These are phyloP conservation scores for Brassica juncea DNA, from an alignment of 345 rosid species.

Conservation along the genomic window DNA sequence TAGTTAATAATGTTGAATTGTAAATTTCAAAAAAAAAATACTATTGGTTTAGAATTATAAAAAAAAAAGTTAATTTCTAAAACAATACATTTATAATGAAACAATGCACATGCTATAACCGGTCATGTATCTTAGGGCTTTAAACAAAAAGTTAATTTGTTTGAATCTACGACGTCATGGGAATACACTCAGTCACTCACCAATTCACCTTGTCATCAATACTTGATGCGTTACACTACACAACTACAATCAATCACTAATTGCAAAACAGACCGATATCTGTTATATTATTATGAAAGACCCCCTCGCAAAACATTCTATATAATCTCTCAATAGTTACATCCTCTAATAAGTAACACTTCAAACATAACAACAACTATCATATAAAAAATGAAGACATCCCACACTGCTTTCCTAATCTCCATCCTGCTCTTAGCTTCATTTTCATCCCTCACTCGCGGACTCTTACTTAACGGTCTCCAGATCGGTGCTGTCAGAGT, in stretches of 20 bases:
- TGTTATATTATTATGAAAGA: not conserved
- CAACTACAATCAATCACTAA: not conserved
- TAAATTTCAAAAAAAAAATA: too few relatives aligned
- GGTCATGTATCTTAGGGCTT: not conserved
- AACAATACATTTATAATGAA: too few relatives aligned
- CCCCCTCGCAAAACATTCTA: not conserved
- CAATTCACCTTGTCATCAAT: not conserved
- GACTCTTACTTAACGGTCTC: slow-evolving; percentile 31
- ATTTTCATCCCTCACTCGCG: slow-evolving; percentile 7
- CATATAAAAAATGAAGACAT: slow-evolving; percentile 17
- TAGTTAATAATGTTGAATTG: too few relatives aligned
- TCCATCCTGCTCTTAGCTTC: slow-evolving; percentile 20
- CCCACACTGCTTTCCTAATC: slow-evolving; percentile 10
- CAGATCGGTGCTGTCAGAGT: slow-evolving; percentile 9
- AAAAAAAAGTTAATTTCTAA: too few relatives aligned
- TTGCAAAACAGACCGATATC: slow-evolving; percentile 3
- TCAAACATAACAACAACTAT: not conserved
- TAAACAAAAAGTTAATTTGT: not conserved
- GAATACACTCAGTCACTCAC: not conserved
- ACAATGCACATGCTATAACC: not conserved
- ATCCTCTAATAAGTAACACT: not conserved
- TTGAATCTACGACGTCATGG: not conserved
- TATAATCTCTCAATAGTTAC: not conserved
- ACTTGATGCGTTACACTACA: not conserved
- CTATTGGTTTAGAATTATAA: too few relatives aligned